Evolutionary conservation across 768 basidiomycete species (phyloP).

Genomic region (Podaxis sp.): DNA sequence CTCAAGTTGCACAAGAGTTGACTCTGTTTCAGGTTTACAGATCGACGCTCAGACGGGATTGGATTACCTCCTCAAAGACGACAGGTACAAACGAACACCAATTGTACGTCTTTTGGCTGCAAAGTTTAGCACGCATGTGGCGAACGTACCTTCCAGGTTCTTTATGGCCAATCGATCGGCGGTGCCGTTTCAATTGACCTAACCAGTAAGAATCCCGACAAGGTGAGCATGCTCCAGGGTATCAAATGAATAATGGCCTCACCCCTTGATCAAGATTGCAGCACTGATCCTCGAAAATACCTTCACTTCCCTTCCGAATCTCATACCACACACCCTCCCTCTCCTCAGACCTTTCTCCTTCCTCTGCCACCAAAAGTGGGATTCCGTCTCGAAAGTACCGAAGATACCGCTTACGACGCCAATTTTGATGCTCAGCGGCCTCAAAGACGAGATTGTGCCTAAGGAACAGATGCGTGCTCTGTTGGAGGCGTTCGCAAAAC

Average conservation of each 20-base stretch:
- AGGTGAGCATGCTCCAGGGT: slow-evolving; percentile 39
- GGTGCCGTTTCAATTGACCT: slow-evolving; percentile 93
- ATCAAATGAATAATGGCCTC: neutral
- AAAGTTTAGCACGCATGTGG: neutral
- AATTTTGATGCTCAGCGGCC: slow-evolving; percentile 81
- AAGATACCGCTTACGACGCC: slow-evolving; percentile 65
- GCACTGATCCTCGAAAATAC: slow-evolving; percentile 93
- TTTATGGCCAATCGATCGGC: slow-evolving; percentile 88
- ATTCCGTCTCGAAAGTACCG: slow-evolving; percentile 66
- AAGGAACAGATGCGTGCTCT: slow-evolving; percentile 73
- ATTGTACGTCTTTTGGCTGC: slow-evolving; percentile 47
- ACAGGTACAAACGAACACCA: slow-evolving; percentile 60
- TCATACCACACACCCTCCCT: slow-evolving; percentile 83
- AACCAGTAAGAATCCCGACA: slow-evolving; percentile 70
- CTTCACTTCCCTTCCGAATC: slow-evolving; percentile 78
- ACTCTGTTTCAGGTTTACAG: slow-evolving; percentile 55
- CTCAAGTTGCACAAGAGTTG: neutral
- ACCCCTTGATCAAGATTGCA: slow-evolving; percentile 47
- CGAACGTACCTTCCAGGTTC: slow-evolving; percentile 40
- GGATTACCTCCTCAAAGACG: slow-evolving; percentile 68
- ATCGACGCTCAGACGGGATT: slow-evolving; percentile 86
- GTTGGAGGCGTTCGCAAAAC: slow-evolving; percentile 61
- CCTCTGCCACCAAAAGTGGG: slow-evolving; percentile 88
- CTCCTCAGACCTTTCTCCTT: slow-evolving; percentile 70
- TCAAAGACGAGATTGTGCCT: slow-evolving; percentile 71